Evolutionary conservation across 2,329 filamentous ascomycete genomes (phyloP), one percentile per base, ranked within the genome.

Genomic region (Botrytis elliptica): DNA sequence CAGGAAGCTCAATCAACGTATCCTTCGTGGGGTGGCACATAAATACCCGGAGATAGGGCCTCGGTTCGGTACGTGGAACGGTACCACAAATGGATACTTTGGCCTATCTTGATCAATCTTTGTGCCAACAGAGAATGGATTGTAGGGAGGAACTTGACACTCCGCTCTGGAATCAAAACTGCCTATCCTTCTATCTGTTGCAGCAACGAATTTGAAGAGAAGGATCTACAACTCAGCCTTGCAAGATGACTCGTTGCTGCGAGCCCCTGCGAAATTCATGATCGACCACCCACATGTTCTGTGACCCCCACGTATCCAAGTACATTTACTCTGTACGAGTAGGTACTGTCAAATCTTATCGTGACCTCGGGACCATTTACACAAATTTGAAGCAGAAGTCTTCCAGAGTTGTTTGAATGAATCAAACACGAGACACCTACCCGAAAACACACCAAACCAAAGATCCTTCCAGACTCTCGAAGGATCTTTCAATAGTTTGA

Each of bases 331-430:
- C 22, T 63, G 60, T n/a, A n/a, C n/a, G n/a, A n/a, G n/a, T 40
- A 44, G 60, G 38, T 9, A 25, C 25, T 42, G 46, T 57, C 46
- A 60, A 68, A 60, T 49, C 71, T 72, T 72, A 60, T 69, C 52
- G 64, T 69, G 71, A 72, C 71, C 40, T 72, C 71, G 63, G 52
- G 44, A 49, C 64, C 71, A 62, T 40, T 52, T 57, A 38, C 44
- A 38, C 49, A 49, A 46, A 49, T 36, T 69, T 44, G 71, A 65
- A 67, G 62, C 62, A 67, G 70, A 65, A 33, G 57, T 57, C 18
- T 65, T 60, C 29, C 38, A 67, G 25, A 33, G 22, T 68, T 62
- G 38, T 38, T 59, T 36, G 38, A 60, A 67, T 25, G 36, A 44
- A 67, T 67, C 49, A 68, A 40, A 38, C 52, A 68, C 46, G 36